These are phyloP conservation scores for Nothophytophthora sp. DNA, from an alignment of 352 stramenopile genomes.

Conservation along the genomic window DNA sequence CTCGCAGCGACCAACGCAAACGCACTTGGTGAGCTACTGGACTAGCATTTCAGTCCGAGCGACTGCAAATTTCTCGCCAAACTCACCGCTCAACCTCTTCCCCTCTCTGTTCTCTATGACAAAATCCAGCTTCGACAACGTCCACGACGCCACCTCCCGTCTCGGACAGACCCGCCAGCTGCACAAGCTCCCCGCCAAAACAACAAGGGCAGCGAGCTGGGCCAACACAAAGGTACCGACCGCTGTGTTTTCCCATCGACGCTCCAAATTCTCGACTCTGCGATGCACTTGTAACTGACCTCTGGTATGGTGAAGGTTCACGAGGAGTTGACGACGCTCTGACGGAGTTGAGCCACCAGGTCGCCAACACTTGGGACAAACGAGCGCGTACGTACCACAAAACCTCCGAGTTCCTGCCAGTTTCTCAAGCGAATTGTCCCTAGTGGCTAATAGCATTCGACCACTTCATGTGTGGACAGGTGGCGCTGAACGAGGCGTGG, in stretches of 20 bases:
- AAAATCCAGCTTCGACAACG: constrained; percentile 47
- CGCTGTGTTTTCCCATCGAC: not conserved
- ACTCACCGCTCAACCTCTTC: not conserved
- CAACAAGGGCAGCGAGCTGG: constrained; percentile 6
- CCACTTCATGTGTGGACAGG: constrained; percentile 3
- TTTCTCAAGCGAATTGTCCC: not conserved
- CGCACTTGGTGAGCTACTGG: constrained; percentile 38
- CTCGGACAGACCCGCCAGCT: constrained; percentile 19
- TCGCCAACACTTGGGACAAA: constrained; percentile 40
- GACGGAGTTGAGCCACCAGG: constrained; percentile 55
- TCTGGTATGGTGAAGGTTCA: constrained; percentile 14
- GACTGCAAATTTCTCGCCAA: too few species aligned
- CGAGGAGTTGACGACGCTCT: constrained; percentile 61
- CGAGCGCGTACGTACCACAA: constrained; percentile 13
- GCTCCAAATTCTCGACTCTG: not conserved
- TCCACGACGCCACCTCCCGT: constrained; percentile 33
- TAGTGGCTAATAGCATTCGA: not conserved
- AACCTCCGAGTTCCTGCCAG: too few species aligned
- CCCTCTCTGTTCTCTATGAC: not conserved
- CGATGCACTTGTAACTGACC: not conserved
- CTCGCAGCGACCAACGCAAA: constrained; percentile 50
- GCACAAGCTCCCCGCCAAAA: constrained; percentile 12
- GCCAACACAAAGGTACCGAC: constrained; percentile 25
- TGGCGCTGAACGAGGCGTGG: constrained; percentile 40
- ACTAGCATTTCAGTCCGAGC: not conserved